Conservation (phyloP, 2,329 filamentous ascomycete species). For the Colletotrichum sp. region DNA sequence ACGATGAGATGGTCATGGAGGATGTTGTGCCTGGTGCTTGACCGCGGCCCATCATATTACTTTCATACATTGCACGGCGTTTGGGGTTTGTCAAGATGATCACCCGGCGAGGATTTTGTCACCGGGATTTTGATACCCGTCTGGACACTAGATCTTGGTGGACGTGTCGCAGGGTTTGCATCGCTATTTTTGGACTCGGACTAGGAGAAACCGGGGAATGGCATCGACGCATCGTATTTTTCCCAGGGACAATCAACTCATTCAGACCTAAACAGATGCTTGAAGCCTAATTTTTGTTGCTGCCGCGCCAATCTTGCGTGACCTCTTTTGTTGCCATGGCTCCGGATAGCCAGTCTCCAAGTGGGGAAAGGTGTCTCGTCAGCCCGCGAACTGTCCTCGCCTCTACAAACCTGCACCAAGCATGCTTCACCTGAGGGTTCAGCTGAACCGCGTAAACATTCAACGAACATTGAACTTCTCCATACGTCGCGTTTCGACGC, state of each 20-base stretch:
- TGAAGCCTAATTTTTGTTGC: not conserved
- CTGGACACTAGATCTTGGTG: not conserved
- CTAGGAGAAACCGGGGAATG: not conserved
- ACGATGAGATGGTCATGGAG: conserved; percentile 77
- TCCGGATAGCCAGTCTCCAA: not conserved
- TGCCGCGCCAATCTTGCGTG: not conserved
- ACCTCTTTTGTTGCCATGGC: not conserved
- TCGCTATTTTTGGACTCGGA: not conserved
- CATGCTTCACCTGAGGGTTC: not conserved
- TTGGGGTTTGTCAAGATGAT: not conserved
- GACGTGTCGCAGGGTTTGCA: not conserved
- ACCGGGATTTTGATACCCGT: conserved; percentile 9
- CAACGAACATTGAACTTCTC: not conserved
- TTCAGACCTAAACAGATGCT: not conserved
- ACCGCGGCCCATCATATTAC: not conserved
- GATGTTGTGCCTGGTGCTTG: conserved; percentile 60
- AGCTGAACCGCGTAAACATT: not conserved
- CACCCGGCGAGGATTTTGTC: not conserved
- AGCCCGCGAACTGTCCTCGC: not conserved
- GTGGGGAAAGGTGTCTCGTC: not conserved
- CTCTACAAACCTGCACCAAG: not conserved
- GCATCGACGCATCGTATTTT: not conserved
- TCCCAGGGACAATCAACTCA: not conserved
- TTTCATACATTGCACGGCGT: conserved; percentile 14
- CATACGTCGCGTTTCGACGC: not conserved